Percentiles rank a stretch among this genome's conserved stretches.
Evolutionary conservation across 306 rosid species (phyloP).

Genomic region (Medicago truncatula): DNA sequence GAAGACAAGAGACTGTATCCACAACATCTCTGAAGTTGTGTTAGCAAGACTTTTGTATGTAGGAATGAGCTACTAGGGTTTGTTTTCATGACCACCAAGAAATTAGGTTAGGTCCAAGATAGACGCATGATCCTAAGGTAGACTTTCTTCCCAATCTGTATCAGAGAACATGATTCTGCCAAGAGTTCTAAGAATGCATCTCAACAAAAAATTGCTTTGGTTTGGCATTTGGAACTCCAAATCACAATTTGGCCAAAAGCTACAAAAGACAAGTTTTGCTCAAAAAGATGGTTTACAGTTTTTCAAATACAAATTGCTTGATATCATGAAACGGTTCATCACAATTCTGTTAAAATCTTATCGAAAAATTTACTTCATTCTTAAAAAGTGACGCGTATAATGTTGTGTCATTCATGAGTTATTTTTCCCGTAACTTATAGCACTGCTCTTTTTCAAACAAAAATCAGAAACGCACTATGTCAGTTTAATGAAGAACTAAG

Average conservation of each 20-base stretch:
- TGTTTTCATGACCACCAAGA: neutral
- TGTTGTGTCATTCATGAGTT: neutral
- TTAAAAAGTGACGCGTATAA: neutral
- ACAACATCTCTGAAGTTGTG: neutral
- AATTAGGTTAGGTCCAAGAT: no score
- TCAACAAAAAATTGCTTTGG: no score
- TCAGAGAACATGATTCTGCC: no score
- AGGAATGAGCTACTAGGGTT: neutral
- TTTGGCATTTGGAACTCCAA: no score
- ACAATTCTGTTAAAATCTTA: neutral
- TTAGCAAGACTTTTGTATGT: neutral
- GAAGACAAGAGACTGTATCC: neutral
- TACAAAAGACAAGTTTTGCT: neutral
- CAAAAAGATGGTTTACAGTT: neutral
- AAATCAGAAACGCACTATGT: neutral
- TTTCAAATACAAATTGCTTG: neutral
- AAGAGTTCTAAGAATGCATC: no score
- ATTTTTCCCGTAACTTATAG: neutral
- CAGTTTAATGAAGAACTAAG: constrained; percentile 3
- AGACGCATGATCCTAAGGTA: no score
- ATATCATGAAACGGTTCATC: neutral
- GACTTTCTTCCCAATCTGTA: no score
- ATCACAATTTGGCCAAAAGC: no score
- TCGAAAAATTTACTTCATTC: neutral
- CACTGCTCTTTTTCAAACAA: neutral